These are phyloP conservation scores for Solioccasus polychromus DNA, from an alignment of 768 basidiomycete genomes.

Conservation along the genomic window DNA sequence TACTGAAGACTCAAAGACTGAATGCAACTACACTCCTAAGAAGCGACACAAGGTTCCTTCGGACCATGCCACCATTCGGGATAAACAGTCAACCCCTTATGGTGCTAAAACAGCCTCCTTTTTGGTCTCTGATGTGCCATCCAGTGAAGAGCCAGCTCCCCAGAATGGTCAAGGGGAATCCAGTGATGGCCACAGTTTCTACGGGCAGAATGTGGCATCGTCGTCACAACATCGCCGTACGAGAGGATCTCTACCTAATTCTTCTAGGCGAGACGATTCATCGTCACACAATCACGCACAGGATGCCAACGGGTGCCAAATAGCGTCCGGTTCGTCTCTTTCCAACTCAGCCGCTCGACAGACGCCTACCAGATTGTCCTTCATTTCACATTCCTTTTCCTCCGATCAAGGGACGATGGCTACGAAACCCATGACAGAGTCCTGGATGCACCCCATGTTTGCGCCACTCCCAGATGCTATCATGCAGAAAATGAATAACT, in stretches of 20 bases:
- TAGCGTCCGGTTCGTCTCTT: constrained; percentile 18
- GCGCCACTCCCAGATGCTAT: constrained; percentile 58
- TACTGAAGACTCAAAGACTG: constrained; percentile 45
- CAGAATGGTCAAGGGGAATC: constrained; percentile 23
- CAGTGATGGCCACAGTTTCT: constrained; percentile 40
- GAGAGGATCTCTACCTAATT: constrained; percentile 25
- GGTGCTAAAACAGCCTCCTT: constrained; percentile 48
- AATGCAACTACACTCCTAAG: constrained; percentile 74
- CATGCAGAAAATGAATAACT: constrained; percentile 49
- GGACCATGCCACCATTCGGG: constrained; percentile 37
- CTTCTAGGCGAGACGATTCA: constrained; percentile 14
- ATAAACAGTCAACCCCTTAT: constrained; percentile 39
- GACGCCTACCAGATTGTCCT: constrained; percentile 34
- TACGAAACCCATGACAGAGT: constrained; percentile 46
- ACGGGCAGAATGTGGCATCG: constrained; percentile 46
- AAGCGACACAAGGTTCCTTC: constrained; percentile 55
- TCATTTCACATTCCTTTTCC: constrained; percentile 43
- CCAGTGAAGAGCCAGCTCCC: constrained; percentile 30
- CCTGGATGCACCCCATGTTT: constrained; percentile 59
- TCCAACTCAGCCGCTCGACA: constrained; percentile 23
- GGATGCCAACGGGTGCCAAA: constrained; percentile 21
- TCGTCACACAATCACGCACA: constrained; percentile 22
- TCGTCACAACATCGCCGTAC: constrained; percentile 27
- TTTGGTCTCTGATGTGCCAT: constrained; percentile 40
- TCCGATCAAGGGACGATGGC: constrained; percentile 37